These are phyloP conservation scores for Penicillium taxi DNA, from an alignment of 495 filamentous ascomycete species.

Conservation along the genomic window DNA sequence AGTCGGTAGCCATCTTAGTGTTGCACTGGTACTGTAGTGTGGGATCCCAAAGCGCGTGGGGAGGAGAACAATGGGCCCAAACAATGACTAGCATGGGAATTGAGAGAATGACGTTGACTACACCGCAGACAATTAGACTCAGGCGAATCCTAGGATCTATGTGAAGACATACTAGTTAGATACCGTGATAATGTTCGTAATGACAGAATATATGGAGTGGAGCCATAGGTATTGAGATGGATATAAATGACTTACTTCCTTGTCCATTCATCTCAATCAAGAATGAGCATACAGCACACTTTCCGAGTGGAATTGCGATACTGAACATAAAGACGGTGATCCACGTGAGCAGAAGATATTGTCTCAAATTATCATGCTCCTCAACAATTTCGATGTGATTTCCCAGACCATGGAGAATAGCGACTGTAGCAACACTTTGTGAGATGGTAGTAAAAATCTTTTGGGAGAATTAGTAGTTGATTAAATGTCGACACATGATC, in stretches of 20 bases:
- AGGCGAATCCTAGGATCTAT: constrained; percentile 15
- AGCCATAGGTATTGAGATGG: not conserved
- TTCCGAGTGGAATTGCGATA: constrained; percentile 16
- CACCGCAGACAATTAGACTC: constrained; percentile 11
- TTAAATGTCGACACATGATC: not conserved
- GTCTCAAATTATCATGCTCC: constrained; percentile 11
- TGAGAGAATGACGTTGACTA: constrained; percentile 10
- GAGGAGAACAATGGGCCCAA: constrained; percentile 15
- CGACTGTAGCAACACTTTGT: constrained; percentile 13
- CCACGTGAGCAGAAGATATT: constrained; percentile 17
- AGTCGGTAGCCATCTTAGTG: constrained; percentile 10
- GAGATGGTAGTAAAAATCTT: constrained; percentile 13
- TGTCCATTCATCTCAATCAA: constrained; percentile 18
- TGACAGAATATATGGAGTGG: no score
- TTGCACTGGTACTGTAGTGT: constrained; percentile 12
- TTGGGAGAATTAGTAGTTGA: not conserved
- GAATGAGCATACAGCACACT: constrained; percentile 16
- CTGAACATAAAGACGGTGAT: constrained; percentile 19
- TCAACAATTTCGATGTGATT: constrained; percentile 15
- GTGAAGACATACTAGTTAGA: no score
- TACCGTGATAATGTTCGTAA: no score
- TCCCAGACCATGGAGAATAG: constrained; percentile 16
- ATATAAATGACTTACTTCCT: constrained; percentile 6
- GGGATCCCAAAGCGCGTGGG: constrained; percentile 16
- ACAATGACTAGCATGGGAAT: constrained; percentile 13